Conservation (phyloP, 345 rosid species). For the Lepidium didymum region DNA sequence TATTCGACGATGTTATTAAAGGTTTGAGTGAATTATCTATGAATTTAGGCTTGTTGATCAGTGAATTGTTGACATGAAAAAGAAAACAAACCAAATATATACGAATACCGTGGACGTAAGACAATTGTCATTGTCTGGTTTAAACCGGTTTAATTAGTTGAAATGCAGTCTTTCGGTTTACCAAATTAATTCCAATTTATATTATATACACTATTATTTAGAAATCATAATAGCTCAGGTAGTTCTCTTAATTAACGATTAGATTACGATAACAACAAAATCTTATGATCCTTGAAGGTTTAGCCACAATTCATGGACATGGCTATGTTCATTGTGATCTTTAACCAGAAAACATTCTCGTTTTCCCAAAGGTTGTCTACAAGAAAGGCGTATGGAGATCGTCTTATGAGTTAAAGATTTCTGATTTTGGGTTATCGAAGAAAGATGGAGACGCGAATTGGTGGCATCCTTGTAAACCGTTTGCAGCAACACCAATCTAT, state of each 20-base stretch:
- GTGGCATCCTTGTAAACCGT: not conserved
- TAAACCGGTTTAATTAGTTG: no score
- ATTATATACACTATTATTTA: no score
- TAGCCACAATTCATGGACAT: slow-evolving; percentile 24
- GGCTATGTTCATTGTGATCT: slow-evolving; percentile 42
- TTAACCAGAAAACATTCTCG: slow-evolving; percentile 35
- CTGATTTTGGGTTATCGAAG: slow-evolving; percentile 38
- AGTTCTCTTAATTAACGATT: not conserved
- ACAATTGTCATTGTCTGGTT: no score
- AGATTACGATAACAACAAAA: not conserved
- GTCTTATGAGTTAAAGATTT: slow-evolving; percentile 14
- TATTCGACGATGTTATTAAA: no score
- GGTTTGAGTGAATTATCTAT: no score
- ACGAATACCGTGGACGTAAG: no score
- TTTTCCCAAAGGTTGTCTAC: not conserved
- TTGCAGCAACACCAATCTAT: slow-evolving; percentile 35
- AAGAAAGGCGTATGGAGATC: not conserved
- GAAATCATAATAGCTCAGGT: not conserved
- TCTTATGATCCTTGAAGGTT: slow-evolving; percentile 30
- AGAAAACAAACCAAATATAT: no score
- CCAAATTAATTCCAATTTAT: no score
- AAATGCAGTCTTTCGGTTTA: no score
- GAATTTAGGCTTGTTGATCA: no score
- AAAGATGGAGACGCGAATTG: slow-evolving; percentile 6
- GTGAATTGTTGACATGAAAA: no score